Conservation (phyloP, 208 protist species). For the Naegleria lovaniensis region DNA sequence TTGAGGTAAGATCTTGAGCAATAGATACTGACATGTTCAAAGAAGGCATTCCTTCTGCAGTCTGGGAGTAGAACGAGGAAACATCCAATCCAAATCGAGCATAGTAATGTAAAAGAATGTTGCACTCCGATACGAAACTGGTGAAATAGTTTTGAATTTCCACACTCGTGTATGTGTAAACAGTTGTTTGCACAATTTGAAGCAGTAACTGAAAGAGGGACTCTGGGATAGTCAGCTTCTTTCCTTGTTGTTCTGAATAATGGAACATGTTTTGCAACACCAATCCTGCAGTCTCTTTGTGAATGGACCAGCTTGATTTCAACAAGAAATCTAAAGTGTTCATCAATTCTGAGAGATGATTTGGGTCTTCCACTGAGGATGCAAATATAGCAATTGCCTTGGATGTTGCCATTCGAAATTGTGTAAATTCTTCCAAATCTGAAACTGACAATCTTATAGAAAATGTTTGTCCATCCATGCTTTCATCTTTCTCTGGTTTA, state of each 20-base stretch:
- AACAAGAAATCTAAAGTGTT: neutral
- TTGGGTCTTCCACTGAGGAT: neutral
- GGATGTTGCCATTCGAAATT: neutral
- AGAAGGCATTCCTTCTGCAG: neutral
- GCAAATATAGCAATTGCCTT: neutral
- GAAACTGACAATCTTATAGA: neutral
- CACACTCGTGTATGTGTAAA: neutral
- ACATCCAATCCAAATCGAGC: neutral
- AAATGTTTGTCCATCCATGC: slow-evolving; percentile 13
- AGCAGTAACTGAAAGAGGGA: neutral
- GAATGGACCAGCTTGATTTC: neutral
- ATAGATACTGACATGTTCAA: neutral
- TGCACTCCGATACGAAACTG: neutral
- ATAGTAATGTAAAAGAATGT: neutral
- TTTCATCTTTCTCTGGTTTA: neutral
- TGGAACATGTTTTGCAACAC: neutral
- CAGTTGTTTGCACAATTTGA: neutral
- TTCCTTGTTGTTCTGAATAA: neutral
- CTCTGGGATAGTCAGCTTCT: neutral
- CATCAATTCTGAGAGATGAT: neutral
- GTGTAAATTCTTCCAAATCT: neutral
- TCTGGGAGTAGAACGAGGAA: neutral
- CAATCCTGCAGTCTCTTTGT: neutral
- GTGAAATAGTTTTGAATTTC: neutral
- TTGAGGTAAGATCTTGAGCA: neutral